Percentiles rank a stretch among this genome's conserved stretches.
Conservation (phyloP, 106 monocot genomes). For the Apostasia shenzhenica region DNA sequence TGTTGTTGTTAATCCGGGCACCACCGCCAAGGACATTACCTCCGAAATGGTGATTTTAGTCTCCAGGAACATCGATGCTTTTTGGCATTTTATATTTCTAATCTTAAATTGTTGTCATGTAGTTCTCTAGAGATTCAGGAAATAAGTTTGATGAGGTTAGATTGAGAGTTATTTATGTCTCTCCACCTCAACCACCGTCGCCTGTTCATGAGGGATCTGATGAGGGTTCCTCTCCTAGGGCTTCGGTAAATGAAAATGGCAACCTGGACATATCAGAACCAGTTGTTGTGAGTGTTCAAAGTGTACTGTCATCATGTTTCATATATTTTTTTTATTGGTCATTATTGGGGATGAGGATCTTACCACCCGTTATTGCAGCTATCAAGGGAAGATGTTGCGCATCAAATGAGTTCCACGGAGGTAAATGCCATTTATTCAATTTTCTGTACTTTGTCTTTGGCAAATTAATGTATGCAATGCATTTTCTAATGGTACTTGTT, state of each 20-base stretch:
- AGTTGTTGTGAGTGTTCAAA: constrained; percentile 24
- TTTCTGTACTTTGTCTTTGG: too few species aligned
- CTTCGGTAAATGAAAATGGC: constrained; percentile 37
- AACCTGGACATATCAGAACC: constrained; percentile 18
- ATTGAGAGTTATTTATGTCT: constrained; percentile 58
- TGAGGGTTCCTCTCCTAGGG: constrained; percentile 61
- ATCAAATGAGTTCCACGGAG: constrained; percentile 11
- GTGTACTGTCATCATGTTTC: neutral
- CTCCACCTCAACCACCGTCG: constrained; percentile 71
- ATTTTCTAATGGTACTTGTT: too few species aligned
- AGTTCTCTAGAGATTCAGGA: constrained; percentile 78
- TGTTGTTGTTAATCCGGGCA: constrained; percentile 18
- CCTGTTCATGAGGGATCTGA: constrained; percentile 74
- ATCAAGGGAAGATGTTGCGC: constrained; percentile 18
- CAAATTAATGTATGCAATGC: too few species aligned
- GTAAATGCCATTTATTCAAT: too few species aligned
- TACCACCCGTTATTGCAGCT: constrained; percentile 27
- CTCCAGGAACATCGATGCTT: neutral
- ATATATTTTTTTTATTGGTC: neutral
- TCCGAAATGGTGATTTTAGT: constrained; percentile 50
- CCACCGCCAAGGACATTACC: constrained; percentile 47
- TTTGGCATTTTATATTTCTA: neutral
- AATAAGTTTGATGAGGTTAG: constrained; percentile 75
- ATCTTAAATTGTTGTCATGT: neutral
- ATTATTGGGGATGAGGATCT: neutral